Evolutionary conservation across 805 yeast species (phyloP), one percentile per base, ranked within the genome.

Genomic region (Barnettozyma sucrosica): DNA sequence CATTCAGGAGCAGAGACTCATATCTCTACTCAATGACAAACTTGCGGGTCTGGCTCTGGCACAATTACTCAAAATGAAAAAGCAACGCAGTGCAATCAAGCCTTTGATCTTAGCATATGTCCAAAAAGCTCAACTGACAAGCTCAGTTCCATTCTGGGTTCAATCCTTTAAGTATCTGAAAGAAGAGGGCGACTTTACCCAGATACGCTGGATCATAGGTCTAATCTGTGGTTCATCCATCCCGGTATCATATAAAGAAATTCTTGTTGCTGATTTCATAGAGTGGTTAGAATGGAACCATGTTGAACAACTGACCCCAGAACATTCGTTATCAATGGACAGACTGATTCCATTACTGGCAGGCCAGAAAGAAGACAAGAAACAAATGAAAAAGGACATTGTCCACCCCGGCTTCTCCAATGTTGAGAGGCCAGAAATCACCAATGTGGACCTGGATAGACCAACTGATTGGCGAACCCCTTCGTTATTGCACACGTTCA

Each of bases 121-220:
- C 14, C 21, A 39, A 13, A 25, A 39, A 10, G 13, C 32, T 7
- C 32, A 39, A 10, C 56, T 81, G 13, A 64, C 64, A 39, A 56
- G 65, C 6, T 74, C 80, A 1, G 62, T 63, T 5, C 55, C 70
- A 19, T 85, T 81, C 55, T 84, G 89, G 89, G 58, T 63, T 10
- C 71, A 73, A 36, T 80, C 66, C 50, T 72, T 83, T 51, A 75
- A 77, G 41, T 79, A 75, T 55, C 84, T 82, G 51, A 71, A 69
- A 20, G 45, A 55, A 1, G 68, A 68, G 42, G 64, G 68, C 18
- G 79, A 80, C 50, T 64, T 70, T 26, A 24, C n/a, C 20, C 20
- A 39, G 32, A 9, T 39, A 5, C 42, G 21, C 16, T 39, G 42
- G 42, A 7, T 23, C 33, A n/a, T 39, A 6, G 42, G 32, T 8